phyloP scores from a whole-genome alignment of 2,329 filamentous ascomycete species.

The Drechslera avenae region DNA sequence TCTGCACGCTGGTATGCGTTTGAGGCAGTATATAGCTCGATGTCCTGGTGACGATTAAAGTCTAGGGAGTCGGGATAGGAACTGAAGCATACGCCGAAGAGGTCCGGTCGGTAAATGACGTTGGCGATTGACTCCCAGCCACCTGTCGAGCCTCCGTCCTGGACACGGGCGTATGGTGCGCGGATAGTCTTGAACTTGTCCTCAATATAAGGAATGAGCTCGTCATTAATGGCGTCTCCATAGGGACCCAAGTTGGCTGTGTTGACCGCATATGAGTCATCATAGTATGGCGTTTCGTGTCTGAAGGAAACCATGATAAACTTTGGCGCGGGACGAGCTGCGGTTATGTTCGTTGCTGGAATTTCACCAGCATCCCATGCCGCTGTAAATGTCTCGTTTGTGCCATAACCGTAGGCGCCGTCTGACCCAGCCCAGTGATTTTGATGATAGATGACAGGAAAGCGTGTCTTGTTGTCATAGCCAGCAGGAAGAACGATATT shows the following conservation, averaged over 20 bases:
- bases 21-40: constrained; percentile 38
- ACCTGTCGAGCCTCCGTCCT: constrained; percentile 47
- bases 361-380: constrained; percentile 44
- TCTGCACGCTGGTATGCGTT: constrained; percentile 40
- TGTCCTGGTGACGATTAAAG: constrained; percentile 47
- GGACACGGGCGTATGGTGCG: constrained; percentile 45
- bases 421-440: constrained; percentile 38
- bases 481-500: constrained; percentile 45
- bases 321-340: constrained; percentile 39
- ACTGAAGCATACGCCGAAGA: constrained; percentile 47
- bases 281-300: constrained; percentile 48
- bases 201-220: constrained; percentile 46
- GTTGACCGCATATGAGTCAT: constrained; percentile 50
- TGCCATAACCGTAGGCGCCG: constrained; percentile 32
- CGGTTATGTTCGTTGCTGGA: constrained; percentile 29
- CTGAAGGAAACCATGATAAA: constrained; percentile 47
- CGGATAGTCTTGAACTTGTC: constrained; percentile 44
- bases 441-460: constrained; percentile 47
- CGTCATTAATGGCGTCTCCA: constrained; percentile 50
- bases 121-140: constrained; percentile 47
- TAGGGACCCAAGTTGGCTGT: constrained; percentile 49
- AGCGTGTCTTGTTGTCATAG: constrained; percentile 40
- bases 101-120: constrained; percentile 47
- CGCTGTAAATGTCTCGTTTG: constrained; percentile 21
- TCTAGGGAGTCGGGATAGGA: constrained; percentile 48